Evolutionary conservation across 2,329 filamentous ascomycete species (phyloP), one percentile per base, ranked within the genome.

Genomic region (Xylariaceae sp.): DNA sequence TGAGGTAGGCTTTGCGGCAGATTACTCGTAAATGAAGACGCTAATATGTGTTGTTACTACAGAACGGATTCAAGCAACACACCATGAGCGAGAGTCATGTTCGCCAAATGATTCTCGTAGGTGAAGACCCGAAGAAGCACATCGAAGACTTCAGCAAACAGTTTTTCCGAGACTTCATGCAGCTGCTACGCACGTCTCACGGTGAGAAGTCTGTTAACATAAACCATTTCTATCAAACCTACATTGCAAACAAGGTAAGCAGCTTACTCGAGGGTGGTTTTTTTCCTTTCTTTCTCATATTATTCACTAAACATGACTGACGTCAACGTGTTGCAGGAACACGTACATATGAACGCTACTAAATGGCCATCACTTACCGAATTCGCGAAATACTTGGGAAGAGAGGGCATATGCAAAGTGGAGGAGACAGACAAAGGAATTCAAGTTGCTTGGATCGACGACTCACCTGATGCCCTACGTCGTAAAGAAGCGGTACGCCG

Each of bases 151-250:
- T 85, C 77, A 90, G 84, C 71, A 83, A 83, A 56, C 84, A 96
- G 62, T 99, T 99, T 71, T 76, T 88, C 58, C 81, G 82, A 53
- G 90, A 95, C 67, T 96, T 96, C 64, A 59, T 95, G 1, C 78
- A 84, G 52, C 78, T 94, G 2, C 78, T 99, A 6, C 82, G 85
- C 52, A 96, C 92, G 0, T 84, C 87, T 0, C 94, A 99, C 66
- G 91, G 92, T 58, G 92, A 96, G 73, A 99, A 99, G 72, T 83
- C 85, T 64, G 86, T 97, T 1, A 83, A 92, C 27, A 84, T 92
- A 45, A 99, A 99, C 67, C 86, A 90, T 57, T 97, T 97, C 71
- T 99, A 99, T 73, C 91, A 97, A 70, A 87, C 92, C 67, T 94
- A 96, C 66, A 97, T 97, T 63, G 81, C 85, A 13, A 88, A 93